Evolutionary conservation across 2,329 filamentous ascomycete species (phyloP), one percentile per base, ranked within the genome.

Genomic region (Ophiostoma populinum): DNA sequence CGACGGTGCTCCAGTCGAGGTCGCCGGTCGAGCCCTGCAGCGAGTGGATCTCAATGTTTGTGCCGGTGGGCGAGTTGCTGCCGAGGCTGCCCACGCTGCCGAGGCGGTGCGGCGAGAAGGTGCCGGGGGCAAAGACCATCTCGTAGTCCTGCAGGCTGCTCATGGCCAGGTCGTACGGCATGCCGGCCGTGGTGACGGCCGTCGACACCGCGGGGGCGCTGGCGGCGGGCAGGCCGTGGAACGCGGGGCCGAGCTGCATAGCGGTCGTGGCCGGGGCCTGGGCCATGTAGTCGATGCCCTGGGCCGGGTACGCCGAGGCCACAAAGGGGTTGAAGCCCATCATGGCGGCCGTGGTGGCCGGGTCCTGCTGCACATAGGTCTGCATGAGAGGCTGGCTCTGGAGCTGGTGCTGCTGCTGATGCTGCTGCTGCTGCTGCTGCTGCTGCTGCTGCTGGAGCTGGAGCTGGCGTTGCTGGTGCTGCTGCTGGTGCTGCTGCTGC

Each of bases 41-140:
- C 6, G 87, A 94, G 33, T 87, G 61, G 22, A 92, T 80, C 55
- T 94, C 86, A 31, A 93, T 61, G 53, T 82, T 86, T 20, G 77
- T 80, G 46, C 80, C 76, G 2, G 76, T 80, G 1, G 80, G 80
- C 24, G 80, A 86, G 48, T 71, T 75, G 51, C 59, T 70, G 38
- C 60, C 65, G 40, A 67, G 46, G 46, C 62, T 65, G 37, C 49
- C 49, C 31, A 61, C 54, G 35, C 42, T 42, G 22, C 40, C 40
- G 7, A 40, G 33, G 5, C 40, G 41, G 28, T 40, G 24, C 12
- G 57, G 55, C 5, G 56, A 51, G 7, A 65, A 50, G 7, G 68
- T 57, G 2, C 52, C 36, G 7, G 54, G 54, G 19, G 49, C 52
- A 34, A 54, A 55, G 29, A 55, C 55, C 41, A 69, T 60, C 29